Conservation (phyloP, 352 stramenopile genomes). For the Globisporangium iwayamae region DNA sequence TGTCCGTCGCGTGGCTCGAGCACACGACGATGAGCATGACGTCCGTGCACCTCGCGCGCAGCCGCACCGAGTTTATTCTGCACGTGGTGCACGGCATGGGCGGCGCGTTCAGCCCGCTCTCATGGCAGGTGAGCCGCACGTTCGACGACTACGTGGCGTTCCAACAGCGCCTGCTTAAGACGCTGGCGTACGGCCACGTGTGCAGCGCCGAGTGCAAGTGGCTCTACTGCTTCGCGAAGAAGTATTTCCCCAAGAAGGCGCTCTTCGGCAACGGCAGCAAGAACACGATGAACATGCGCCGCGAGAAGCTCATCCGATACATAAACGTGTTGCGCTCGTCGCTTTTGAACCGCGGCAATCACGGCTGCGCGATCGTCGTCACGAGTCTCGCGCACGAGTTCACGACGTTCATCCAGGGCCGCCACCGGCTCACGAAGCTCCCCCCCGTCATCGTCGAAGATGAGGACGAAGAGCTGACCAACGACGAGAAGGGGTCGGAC, state of each 20-base stretch:
- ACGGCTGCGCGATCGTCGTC: slow-evolving; percentile 33
- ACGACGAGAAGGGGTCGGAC: not conserved
- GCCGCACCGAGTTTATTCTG: not conserved
- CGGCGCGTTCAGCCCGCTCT: not conserved
- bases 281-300: slow-evolving; percentile 15
- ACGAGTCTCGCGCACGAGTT: slow-evolving; percentile 29
- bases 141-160: slow-evolving; percentile 50
- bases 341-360: slow-evolving; percentile 35
- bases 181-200: slow-evolving; percentile 46
- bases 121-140: slow-evolving; percentile 1
- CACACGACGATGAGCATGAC: not conserved
- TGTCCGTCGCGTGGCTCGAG: not conserved
- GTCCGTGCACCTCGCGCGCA: not conserved
- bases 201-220: slow-evolving; percentile 63
- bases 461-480: not conserved
- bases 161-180: slow-evolving; percentile 42
- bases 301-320: slow-evolving; percentile 23
- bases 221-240: slow-evolving; percentile 57
- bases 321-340: slow-evolving; percentile 30
- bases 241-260: slow-evolving; percentile 53
- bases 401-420: slow-evolving; percentile 10
- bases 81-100: not conserved
- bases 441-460: too few relatives aligned
- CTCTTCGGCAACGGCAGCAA: slow-evolving; percentile 19
- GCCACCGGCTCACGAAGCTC: not conserved